Base-by-base conservation (phyloP, 2,329 filamentous ascomycete genomes). In the Bertia moriformis region DNA sequence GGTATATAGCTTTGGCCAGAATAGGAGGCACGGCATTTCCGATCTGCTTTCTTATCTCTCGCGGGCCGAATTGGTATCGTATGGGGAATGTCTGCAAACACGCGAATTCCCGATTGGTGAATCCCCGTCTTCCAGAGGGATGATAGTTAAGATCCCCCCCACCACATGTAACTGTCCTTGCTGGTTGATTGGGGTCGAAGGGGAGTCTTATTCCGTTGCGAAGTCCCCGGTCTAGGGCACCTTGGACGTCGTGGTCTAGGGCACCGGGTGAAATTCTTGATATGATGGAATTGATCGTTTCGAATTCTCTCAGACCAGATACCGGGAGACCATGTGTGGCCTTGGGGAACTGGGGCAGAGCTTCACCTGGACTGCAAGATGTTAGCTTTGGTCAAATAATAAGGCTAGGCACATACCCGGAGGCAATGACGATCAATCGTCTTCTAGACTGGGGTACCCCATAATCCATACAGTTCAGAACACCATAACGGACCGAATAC, bases 71-170 rank as follows among this genome's bases (percentile, higher is more conserved):
- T 7, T 15, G 32, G 17, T 12, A 35, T 7, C 17, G 10, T 10
- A 35, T 7, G 15, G 32, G 32, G 15, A 35, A 35, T 7, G 32
- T 35, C 32, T 35, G 32, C 32, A 35, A 15, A 17, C 32, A 35
- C 7, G 32, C 32, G 10, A 17, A 35, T 17, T 35, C 32, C 7
- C 32, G 32, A 12, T 12, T 10, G 7, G 32, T 35, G 32, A 35
- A 35, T 7, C 10, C 32, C 10, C 32, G 32, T 35, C 7, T 35
- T 7, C 32, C 32, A 18, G 32, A 35, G 12, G 32, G 32, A 17
- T 35, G 32, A 15, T 35, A 35, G 32, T 35, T 35, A 15, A 7
- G 10, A 7, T 35, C 10, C 7, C 15, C 32, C 12, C 10, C 32
- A 15, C 15, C 17, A 18, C 32, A 35, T 7, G 32, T 35, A 10